Conservation (phyloP, 2,329 filamentous ascomycete genomes). For the Falciphora oryzae region DNA sequence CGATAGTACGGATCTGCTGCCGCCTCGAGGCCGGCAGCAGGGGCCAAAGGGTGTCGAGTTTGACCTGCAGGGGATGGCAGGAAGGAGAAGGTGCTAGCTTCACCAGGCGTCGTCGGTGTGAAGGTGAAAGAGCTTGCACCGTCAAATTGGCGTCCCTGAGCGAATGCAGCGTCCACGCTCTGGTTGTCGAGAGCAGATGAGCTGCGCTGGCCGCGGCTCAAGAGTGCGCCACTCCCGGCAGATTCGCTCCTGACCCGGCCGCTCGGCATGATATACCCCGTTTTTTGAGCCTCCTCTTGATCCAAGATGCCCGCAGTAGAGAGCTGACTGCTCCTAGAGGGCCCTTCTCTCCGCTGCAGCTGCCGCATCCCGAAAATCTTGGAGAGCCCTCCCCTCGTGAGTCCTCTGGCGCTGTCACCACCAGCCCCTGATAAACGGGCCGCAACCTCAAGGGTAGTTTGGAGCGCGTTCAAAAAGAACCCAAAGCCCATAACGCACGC, state of each 20-base stretch:
- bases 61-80: conserved; percentile 50
- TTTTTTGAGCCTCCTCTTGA: conserved; percentile 59
- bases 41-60: conserved; percentile 36
- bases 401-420: conserved; percentile 62
- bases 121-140: conserved; percentile 52
- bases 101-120: conserved; percentile 69
- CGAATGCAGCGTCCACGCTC: conserved; percentile 35
- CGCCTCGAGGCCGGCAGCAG: conserved; percentile 43
- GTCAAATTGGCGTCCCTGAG: conserved; percentile 42
- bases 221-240: conserved; percentile 48
- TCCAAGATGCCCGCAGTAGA: conserved; percentile 78
- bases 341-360: conserved; percentile 64
- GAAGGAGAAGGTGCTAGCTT: conserved; percentile 67
- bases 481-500: conserved; percentile 80
- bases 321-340: conserved; percentile 71
- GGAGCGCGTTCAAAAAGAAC: conserved; percentile 87
- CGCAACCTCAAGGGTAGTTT: conserved; percentile 83
- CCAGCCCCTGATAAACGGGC: conserved; percentile 80
- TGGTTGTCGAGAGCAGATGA: conserved; percentile 50
- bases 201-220: conserved; percentile 41
- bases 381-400: conserved; percentile 73
- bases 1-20: conserved; percentile 79
- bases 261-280: conserved; percentile 46
- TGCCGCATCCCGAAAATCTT: conserved; percentile 92
- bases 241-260: conserved; percentile 57